Percentiles rank a stretch among this genome's conserved stretches.
These are phyloP conservation scores for Phialocephala subalpina DNA, from an alignment of 2,329 filamentous ascomycete species.

Conservation along the genomic window DNA sequence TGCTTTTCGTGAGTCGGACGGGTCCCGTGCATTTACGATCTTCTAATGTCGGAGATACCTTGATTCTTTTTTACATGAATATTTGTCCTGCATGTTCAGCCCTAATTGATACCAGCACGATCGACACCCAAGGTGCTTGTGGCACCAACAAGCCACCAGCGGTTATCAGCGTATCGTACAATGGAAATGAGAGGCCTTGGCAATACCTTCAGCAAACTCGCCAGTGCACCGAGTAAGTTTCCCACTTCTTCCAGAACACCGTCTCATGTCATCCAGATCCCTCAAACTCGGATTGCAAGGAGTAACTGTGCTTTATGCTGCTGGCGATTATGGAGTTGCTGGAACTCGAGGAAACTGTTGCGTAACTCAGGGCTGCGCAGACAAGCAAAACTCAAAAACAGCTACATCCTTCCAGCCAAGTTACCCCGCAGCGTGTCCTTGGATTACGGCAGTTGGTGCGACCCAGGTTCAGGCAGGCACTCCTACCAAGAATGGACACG, in stretches of 20 bases:
- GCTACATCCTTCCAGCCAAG: background rate
- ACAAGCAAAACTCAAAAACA: background rate
- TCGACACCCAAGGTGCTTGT: slow-evolving; percentile 2
- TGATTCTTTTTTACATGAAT: background rate
- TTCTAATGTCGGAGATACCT: background rate
- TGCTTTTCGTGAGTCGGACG: background rate
- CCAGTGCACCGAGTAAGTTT: slow-evolving; percentile 18
- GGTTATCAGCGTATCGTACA: slow-evolving; percentile 13
- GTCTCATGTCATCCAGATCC: slow-evolving; percentile 9
- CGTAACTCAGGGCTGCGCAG: slow-evolving; percentile 8
- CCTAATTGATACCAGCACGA: background rate
- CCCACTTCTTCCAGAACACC: background rate
- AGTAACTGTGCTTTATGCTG: slow-evolving; percentile 13
- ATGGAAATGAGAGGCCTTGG: slow-evolving; percentile 8
- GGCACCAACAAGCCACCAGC: background rate
- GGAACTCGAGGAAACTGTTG: slow-evolving; percentile 2
- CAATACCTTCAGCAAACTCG: slow-evolving; percentile 3
- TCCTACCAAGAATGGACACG: background rate
- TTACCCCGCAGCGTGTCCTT: slow-evolving; percentile 17
- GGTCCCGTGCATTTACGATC: background rate
- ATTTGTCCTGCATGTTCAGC: background rate
- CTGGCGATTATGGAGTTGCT: slow-evolving; percentile 17
- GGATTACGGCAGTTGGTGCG: slow-evolving; percentile 17
- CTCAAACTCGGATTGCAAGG: slow-evolving; percentile 23
- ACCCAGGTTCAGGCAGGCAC: slow-evolving; percentile 8